Evolutionary conservation across 2,329 filamentous ascomycete genomes (phyloP).

Genomic region (Elsinoe batatas): DNA sequence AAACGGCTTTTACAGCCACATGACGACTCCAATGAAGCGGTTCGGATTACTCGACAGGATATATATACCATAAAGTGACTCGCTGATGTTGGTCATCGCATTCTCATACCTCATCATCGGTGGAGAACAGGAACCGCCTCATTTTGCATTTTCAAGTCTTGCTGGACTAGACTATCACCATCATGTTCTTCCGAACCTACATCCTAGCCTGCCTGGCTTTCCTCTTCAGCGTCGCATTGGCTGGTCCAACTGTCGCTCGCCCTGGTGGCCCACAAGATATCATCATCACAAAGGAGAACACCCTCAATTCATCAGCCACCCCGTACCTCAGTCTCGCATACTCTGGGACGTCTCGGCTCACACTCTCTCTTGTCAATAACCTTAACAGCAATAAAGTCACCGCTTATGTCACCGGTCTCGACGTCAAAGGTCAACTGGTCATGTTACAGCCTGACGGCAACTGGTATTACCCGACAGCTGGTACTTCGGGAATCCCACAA

Average conservation of each 20-base stretch:
- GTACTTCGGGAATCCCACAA: slow-evolving; percentile 28
- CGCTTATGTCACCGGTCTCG: slow-evolving; percentile 39
- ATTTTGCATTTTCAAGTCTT: background rate
- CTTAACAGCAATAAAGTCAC: slow-evolving; percentile 31
- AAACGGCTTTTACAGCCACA: no score
- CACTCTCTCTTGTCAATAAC: slow-evolving; percentile 35
- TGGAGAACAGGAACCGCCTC: background rate
- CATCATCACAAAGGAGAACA: slow-evolving; percentile 21
- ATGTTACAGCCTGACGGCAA: slow-evolving; percentile 35
- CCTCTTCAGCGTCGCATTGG: slow-evolving; percentile 13
- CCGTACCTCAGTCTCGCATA: slow-evolving; percentile 7
- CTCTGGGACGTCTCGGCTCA: slow-evolving; percentile 2
- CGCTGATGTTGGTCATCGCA: background rate
- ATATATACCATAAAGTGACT: no score
- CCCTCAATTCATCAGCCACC: slow-evolving; percentile 19
- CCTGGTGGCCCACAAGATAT: slow-evolving; percentile 20
- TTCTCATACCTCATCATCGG: background rate
- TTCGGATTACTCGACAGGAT: no score
- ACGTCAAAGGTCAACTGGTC: slow-evolving; percentile 32
- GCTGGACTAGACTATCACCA: background rate
- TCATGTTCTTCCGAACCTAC: background rate
- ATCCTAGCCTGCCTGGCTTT: slow-evolving; percentile 1
- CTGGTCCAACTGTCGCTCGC: slow-evolving; percentile 18
- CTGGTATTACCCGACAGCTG: slow-evolving; percentile 36
- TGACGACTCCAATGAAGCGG: no score